Conservation (phyloP, 805 yeast genomes). For the Suhomyces faveliae region DNA sequence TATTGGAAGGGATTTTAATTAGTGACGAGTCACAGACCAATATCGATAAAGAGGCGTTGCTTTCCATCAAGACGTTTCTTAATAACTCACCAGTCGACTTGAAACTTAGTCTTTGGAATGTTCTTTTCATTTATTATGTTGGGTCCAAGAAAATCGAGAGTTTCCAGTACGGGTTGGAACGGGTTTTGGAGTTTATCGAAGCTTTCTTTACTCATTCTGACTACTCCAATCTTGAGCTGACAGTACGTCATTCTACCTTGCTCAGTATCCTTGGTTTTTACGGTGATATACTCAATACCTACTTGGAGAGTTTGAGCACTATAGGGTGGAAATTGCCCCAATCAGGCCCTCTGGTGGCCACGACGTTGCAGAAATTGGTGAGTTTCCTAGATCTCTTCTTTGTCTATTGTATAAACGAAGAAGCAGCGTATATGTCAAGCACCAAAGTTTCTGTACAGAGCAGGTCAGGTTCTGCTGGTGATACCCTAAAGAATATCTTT, state of each 20-base stretch:
- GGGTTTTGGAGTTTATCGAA: slow-evolving; percentile 46
- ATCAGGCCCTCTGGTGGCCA: background rate
- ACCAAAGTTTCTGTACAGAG: slow-evolving; percentile 40
- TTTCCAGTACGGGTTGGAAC: slow-evolving; percentile 50
- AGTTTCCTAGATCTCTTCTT: slow-evolving; percentile 45
- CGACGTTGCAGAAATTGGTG: slow-evolving; percentile 21
- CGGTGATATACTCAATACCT: slow-evolving; percentile 48
- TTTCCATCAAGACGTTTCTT: slow-evolving; percentile 62
- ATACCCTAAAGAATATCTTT: slow-evolving; percentile 46
- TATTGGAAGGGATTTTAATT: slow-evolving; percentile 49
- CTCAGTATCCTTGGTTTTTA: slow-evolving; percentile 53
- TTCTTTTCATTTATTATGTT: slow-evolving; percentile 58
- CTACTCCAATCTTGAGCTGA: slow-evolving; percentile 16
- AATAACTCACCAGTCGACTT: slow-evolving; percentile 62
- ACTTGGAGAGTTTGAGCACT: slow-evolving; percentile 23
- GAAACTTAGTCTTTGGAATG: slow-evolving; percentile 72
- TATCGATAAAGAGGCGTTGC: slow-evolving; percentile 21
- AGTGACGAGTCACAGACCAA: background rate
- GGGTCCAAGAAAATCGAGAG: slow-evolving; percentile 25
- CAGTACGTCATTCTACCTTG: slow-evolving; percentile 42
- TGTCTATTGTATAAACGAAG: slow-evolving; percentile 53
- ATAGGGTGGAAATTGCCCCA: slow-evolving; percentile 34
- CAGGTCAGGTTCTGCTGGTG: slow-evolving; percentile 43
- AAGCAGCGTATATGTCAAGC: slow-evolving; percentile 40
- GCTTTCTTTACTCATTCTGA: slow-evolving; percentile 26